Evolutionary conservation across 805 yeast species (phyloP), one percentile per base, ranked within the genome.

Genomic region (Candida coquimbonensis): DNA sequence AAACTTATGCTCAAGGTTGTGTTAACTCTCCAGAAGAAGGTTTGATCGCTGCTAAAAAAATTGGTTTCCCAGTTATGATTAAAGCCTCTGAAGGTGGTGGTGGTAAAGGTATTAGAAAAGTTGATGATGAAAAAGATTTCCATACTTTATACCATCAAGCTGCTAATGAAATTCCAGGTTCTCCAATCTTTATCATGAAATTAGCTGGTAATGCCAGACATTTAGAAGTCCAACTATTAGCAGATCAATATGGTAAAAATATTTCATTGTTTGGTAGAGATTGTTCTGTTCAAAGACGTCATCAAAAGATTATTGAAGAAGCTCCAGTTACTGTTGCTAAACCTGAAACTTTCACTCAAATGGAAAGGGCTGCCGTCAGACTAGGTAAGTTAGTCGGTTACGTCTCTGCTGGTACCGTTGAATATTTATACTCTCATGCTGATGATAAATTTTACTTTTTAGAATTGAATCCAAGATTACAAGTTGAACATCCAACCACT

Each of bases 61-160:
- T 93, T 60, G 99, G 99, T 2, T 89, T 93, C 73, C 99, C 99
- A 31, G 96, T 93, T 45, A 93, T 93, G 99, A 82, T 93, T 63
- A 93, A 93, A 69, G 99, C 99, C 42, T 89, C 97, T 48, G 99
- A 93, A 80, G 99, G 99, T 75, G 99, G 99, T 69, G 99, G 99
- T 72, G 99, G 99, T 75, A 93, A 93, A 72, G 99, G 99, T 78
- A 93, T 93, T 67, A 84, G 99, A 74, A 89, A 89, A 69, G 98
- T 89, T 53, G 96, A 87, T 47, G 64, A 74, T 52, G 96, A 85
- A 66, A 81, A 80, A 52, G 86, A 89, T 59, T 93, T 93, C 55
- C 60, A 74, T 37, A 52, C 87, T 26, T 69, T 86, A 52, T 93
- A 91, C 65, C 81, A 82, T 55, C 99, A 93, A 73, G 99, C 97